These are phyloP conservation scores for Sarocladiaceae sp. DNA, from an alignment of 2,329 filamentous ascomycete genomes.

Conservation along the genomic window DNA sequence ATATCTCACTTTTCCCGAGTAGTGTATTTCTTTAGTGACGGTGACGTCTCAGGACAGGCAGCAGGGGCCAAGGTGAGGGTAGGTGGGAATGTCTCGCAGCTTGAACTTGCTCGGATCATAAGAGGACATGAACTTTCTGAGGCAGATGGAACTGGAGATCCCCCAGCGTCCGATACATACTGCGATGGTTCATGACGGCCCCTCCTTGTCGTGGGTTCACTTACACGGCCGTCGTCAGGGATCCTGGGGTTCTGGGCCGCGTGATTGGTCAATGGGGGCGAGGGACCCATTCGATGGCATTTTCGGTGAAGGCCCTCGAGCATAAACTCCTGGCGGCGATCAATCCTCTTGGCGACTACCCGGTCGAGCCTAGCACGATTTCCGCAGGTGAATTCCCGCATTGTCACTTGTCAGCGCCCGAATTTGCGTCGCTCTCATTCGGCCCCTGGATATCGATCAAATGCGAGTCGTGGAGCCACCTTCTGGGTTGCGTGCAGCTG, in stretches of 20 bases:
- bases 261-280: too few species aligned
- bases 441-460: neutral
- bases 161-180: neutral
- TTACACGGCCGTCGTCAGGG: conserved; percentile 6
- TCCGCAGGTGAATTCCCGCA: neutral
- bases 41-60: neutral
- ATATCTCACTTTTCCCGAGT: neutral
- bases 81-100: neutral
- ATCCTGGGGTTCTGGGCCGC: too few species aligned
- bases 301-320: conserved; percentile 1
- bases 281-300: conserved; percentile 6
- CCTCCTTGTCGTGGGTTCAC: neutral
- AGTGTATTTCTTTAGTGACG: neutral
- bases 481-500: too few species aligned
- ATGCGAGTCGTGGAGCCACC: too few species aligned
- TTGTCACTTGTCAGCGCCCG: neutral
- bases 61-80: neutral
- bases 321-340: neutral
- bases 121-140: conserved; percentile 3
- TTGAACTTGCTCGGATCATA: neutral
- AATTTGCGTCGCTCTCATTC: neutral
- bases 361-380: neutral
- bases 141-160: conserved; percentile 1
- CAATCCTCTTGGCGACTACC: neutral
- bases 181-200: neutral